These are phyloP conservation scores for Hyaloscypha variabilis DNA, from an alignment of 495 filamentous ascomycete genomes.

Conservation along the genomic window DNA sequence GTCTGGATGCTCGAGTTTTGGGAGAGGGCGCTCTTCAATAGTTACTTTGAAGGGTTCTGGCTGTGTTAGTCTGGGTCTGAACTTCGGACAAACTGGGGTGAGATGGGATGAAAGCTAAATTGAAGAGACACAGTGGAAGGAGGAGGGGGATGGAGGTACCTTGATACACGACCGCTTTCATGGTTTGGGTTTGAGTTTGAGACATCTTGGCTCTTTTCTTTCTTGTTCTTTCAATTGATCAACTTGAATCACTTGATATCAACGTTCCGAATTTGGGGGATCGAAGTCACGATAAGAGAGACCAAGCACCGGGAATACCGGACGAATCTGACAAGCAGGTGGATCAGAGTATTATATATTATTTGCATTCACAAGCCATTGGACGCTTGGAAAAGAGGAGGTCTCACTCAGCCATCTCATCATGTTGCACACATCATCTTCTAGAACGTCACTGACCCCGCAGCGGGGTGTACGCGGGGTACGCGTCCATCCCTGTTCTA, in stretches of 20 bases:
- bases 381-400: too few relatives aligned
- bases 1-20: constrained; percentile 55
- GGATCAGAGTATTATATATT: too few relatives aligned
- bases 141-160: constrained; percentile 8
- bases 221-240: not conserved
- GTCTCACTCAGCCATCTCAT: too few relatives aligned
- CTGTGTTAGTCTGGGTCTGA: not conserved
- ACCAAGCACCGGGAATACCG: not conserved
- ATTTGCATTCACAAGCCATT: too few relatives aligned
- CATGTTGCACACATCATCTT: too few relatives aligned
- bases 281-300: not conserved
- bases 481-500: too few relatives aligned
- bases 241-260: too few relatives aligned
- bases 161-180: constrained; percentile 27
- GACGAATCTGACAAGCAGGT: not conserved
- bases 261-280: not conserved
- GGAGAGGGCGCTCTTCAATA: constrained; percentile 44
- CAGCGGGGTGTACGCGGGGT: too few relatives aligned
- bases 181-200: constrained; percentile 23
- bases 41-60: constrained; percentile 27
- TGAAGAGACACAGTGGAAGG: constrained; percentile 6
- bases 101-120: too few relatives aligned
- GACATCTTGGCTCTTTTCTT: constrained; percentile 19
- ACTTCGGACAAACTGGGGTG: too few relatives aligned
- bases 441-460: too few relatives aligned